Percentiles rank a stretch among this genome's conserved stretches.
These are phyloP conservation scores for Triangularia setosa DNA, from an alignment of 2,329 filamentous ascomycete genomes.

Conservation along the genomic window DNA sequence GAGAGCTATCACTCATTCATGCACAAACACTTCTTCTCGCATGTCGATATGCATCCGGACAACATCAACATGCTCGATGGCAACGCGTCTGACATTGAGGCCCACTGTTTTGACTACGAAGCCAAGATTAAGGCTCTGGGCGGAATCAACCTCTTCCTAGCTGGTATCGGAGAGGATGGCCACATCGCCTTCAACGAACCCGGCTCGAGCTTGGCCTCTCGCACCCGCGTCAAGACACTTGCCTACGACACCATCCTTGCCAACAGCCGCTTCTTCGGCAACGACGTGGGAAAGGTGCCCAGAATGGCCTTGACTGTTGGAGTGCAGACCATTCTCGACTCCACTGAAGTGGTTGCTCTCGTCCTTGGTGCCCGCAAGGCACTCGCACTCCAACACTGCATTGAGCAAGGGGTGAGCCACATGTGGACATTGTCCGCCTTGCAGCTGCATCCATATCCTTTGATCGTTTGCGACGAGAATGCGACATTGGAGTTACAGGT, in stretches of 20 bases:
- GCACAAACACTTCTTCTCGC: slow-evolving; percentile 77
- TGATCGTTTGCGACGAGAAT: slow-evolving; percentile 74
- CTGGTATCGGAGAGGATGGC: slow-evolving; percentile 72
- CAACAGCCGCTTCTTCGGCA: slow-evolving; percentile 70
- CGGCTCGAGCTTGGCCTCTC: slow-evolving; percentile 64
- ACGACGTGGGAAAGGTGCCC: slow-evolving; percentile 61
- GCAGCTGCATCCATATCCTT: slow-evolving; percentile 67
- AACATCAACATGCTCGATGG: slow-evolving; percentile 72
- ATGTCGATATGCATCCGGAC: slow-evolving; percentile 64
- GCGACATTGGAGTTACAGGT: slow-evolving; percentile 61
- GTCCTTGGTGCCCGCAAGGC: slow-evolving; percentile 71
- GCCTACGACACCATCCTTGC: slow-evolving; percentile 74
- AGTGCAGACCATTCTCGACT: slow-evolving; percentile 55
- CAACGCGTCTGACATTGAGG: slow-evolving; percentile 64
- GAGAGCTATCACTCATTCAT: slow-evolving; percentile 80
- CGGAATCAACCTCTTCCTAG: slow-evolving; percentile 74
- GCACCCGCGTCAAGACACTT: slow-evolving; percentile 72
- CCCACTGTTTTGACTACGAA: slow-evolving; percentile 71
- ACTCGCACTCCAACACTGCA: slow-evolving; percentile 65
- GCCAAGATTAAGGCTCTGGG: slow-evolving; percentile 63
- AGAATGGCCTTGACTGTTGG: slow-evolving; percentile 67
- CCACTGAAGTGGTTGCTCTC: slow-evolving; percentile 69
- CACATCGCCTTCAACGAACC: slow-evolving; percentile 83
- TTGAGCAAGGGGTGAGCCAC: slow-evolving; percentile 72
- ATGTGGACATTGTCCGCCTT: slow-evolving; percentile 76